A percentile compares a stretch with the other conserved stretches of the same genome.
phyloP scores from a whole-genome alignment of 129 eudicot species.

The Rutidosis leptorrhynchoides region DNA sequence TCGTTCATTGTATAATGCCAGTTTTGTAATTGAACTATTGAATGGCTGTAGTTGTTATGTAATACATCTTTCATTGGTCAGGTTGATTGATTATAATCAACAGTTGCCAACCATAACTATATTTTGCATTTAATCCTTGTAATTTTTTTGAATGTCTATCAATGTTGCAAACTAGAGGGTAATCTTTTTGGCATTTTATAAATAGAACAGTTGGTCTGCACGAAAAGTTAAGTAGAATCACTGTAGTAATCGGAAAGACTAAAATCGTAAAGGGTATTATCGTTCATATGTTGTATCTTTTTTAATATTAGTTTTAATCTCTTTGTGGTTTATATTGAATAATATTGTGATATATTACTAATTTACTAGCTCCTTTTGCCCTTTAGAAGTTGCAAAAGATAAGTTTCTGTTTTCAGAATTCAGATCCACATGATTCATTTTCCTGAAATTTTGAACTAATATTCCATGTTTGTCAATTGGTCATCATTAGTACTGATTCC shows the following conservation, averaged over 20 bases:
- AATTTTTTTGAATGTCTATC: not conserved
- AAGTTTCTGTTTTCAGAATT: not conserved
- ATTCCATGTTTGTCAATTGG: not conserved
- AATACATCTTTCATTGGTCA: not conserved
- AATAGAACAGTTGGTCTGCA: too few relatives aligned
- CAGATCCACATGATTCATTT: not conserved
- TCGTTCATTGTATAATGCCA: not conserved
- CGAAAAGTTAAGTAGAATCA: not conserved
- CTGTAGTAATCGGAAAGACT: not conserved
- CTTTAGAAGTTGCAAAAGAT: not conserved
- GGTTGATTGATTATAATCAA: not conserved
- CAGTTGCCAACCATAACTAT: not conserved
- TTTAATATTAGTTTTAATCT: not conserved
- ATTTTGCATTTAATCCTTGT: not conserved
- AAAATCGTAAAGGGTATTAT: not conserved
- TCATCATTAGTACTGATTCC: not conserved
- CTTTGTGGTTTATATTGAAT: not conserved
- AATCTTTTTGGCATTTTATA: too few relatives aligned
- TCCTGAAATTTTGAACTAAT: not conserved
- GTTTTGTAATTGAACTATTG: not conserved
- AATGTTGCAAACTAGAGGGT: not conserved
- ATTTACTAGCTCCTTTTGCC: not conserved
- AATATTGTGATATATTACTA: not conserved
- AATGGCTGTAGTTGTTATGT: not conserved
- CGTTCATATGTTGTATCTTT: not conserved